phyloP scores from a whole-genome alignment of 768 basidiomycete species.

The Sarcodon aspratus region DNA sequence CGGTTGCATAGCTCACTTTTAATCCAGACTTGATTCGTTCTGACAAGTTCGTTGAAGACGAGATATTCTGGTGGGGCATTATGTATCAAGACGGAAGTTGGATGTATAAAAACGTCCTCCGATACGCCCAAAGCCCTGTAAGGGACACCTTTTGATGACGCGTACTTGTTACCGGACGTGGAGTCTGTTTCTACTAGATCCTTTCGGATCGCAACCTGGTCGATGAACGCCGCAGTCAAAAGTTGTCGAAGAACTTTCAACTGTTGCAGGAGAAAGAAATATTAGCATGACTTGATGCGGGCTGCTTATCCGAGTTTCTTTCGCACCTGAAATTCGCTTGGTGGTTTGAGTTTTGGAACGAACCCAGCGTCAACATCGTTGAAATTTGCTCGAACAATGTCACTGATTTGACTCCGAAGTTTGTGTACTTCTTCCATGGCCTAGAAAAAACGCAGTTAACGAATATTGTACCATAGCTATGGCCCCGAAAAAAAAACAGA shows the following conservation, averaged over 20 bases:
- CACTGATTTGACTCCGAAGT: constrained; percentile 77
- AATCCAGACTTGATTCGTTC: constrained; percentile 64
- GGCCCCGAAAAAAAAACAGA: neutral
- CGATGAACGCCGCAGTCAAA: constrained; percentile 82
- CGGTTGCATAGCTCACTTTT: constrained; percentile 43
- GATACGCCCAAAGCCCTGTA: constrained; percentile 72
- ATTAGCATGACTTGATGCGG: constrained; percentile 3
- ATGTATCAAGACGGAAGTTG: constrained; percentile 69
- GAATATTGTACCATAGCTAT: neutral
- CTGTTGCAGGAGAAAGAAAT: constrained; percentile 25
- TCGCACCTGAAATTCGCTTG: constrained; percentile 63
- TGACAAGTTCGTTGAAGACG: constrained; percentile 72
- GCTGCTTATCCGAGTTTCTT: neutral
- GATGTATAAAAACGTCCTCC: constrained; percentile 90
- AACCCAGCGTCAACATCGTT: constrained; percentile 51
- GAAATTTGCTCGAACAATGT: constrained; percentile 75
- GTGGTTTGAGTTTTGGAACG: constrained; percentile 58
- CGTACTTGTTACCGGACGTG: constrained; percentile 52
- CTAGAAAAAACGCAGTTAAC: constrained; percentile 25
- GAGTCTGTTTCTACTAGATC: constrained; percentile 58
- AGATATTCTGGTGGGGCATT: constrained; percentile 75
- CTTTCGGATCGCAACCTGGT: constrained; percentile 88
- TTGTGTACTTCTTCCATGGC: constrained; percentile 99
- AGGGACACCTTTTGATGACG: constrained; percentile 68
- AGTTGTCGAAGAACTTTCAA: constrained; percentile 86